Conservation (phyloP, 2,329 filamentous ascomycete species). For the Xenoacremonium recifei region DNA sequence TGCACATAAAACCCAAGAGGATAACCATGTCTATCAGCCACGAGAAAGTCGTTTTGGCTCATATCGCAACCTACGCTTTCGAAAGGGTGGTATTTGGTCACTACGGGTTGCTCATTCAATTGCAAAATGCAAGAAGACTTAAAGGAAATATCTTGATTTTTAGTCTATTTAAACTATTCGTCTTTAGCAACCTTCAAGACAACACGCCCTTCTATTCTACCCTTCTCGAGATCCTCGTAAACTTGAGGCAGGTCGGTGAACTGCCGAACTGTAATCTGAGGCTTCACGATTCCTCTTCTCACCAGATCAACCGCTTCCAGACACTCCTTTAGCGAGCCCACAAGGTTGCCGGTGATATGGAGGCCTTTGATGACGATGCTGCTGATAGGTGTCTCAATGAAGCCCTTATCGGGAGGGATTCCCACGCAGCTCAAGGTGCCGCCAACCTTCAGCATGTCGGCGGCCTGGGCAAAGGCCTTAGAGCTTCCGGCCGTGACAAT, state of each 20-base stretch:
- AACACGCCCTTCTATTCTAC: neutral
- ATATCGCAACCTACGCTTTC: too few relatives aligned
- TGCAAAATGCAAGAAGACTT: too few relatives aligned
- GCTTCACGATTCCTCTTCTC: neutral
- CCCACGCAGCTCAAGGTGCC: neutral
- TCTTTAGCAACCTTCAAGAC: neutral
- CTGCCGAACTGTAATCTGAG: neutral
- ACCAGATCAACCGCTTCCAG: neutral
- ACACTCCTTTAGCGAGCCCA: neutral
- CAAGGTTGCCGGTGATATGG: neutral
- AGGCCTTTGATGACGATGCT: neutral
- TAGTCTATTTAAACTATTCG: too few relatives aligned
- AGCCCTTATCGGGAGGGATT: neutral
- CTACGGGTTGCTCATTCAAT: too few relatives aligned
- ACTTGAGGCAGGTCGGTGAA: neutral
- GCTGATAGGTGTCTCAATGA: neutral
- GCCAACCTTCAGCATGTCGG: neutral
- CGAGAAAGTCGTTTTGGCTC: too few relatives aligned
- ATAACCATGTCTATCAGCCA: too few relatives aligned
- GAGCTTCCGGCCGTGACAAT: neutral
- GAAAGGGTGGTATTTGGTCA: too few relatives aligned
- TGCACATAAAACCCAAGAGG: too few relatives aligned
- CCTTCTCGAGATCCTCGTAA: neutral
- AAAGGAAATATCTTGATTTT: too few relatives aligned
- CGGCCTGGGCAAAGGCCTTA: neutral